Percentiles rank a stretch among this genome's conserved stretches.
These are phyloP conservation scores for Phylloporus sp. DNA, from an alignment of 768 basidiomycete species.

Conservation along the genomic window DNA sequence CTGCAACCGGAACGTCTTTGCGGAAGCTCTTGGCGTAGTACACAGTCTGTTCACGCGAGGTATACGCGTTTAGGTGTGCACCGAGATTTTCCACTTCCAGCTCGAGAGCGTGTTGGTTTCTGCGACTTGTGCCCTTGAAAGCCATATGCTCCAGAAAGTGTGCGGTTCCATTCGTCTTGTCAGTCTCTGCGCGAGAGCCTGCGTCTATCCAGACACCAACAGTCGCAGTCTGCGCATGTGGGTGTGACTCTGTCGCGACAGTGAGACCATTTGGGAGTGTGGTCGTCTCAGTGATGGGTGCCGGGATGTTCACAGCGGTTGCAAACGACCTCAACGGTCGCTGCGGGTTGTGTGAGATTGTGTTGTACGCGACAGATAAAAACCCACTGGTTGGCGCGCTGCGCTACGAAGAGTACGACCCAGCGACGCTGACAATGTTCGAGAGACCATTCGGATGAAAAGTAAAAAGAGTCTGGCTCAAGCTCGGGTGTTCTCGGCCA, in stretches of 20 bases:
- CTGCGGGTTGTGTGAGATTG: slow-evolving; percentile 24
- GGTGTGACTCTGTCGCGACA: slow-evolving; percentile 87
- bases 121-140: slow-evolving; percentile 90
- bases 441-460: slow-evolving; percentile 42
- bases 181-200: slow-evolving; percentile 93
- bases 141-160: slow-evolving; percentile 99
- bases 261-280: slow-evolving; percentile 94
- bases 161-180: slow-evolving; percentile 91
- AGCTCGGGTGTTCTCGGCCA: slow-evolving; percentile 32
- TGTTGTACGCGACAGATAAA: background rate
- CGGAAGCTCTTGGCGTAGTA: slow-evolving; percentile 99
- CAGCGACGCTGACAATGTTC: slow-evolving; percentile 43
- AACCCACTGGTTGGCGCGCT: slow-evolving; percentile 36
- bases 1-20: slow-evolving; percentile 85
- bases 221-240: slow-evolving; percentile 94
- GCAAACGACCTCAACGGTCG: slow-evolving; percentile 67
- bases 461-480: slow-evolving; percentile 9
- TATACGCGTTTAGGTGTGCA: slow-evolving; percentile 96
- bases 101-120: slow-evolving; percentile 87
- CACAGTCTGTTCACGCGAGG: slow-evolving; percentile 97
- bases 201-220: slow-evolving; percentile 99
- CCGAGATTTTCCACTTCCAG: slow-evolving; percentile 98
- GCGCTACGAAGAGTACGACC: slow-evolving; percentile 38
- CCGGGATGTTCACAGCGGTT: slow-evolving; percentile 59
- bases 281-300: slow-evolving; percentile 85